Evolutionary conservation across 495 filamentous ascomycete species (phyloP).

Genomic region (Pseudoneurospora amorphoporcata): DNA sequence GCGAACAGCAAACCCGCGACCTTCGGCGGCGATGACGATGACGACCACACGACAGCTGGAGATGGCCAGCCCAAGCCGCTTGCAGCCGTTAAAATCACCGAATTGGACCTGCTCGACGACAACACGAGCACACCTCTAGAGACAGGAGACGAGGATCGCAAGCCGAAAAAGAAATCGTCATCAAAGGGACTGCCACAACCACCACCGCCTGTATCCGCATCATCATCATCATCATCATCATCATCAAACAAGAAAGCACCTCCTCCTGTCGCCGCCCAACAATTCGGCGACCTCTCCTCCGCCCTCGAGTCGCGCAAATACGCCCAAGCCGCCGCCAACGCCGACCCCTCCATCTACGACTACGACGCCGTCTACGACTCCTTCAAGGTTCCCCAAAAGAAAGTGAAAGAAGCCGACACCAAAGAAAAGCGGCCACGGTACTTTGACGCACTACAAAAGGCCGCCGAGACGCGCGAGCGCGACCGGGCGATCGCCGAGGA

Average conservation of each 20-base stretch:
- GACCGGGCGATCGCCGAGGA: constrained; percentile 83
- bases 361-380: constrained; percentile 67
- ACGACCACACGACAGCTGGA: constrained; percentile 8
- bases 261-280: not conserved
- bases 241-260: not conserved
- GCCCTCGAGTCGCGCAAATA: constrained; percentile 44
- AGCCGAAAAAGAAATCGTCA: not conserved
- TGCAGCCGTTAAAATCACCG: constrained; percentile 12
- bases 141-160: not conserved
- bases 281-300: constrained; percentile 46
- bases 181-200: constrained; percentile 28
- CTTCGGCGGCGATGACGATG: constrained; percentile 19
- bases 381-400: constrained; percentile 36
- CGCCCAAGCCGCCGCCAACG: constrained; percentile 42
- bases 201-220: constrained; percentile 5
- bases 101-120: constrained; percentile 10
- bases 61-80: constrained; percentile 6
- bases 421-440: constrained; percentile 61
- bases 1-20: constrained; percentile 13
- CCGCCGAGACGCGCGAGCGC: constrained; percentile 78
- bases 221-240: not conserved
- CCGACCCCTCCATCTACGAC: constrained; percentile 64
- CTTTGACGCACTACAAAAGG: constrained; percentile 68
- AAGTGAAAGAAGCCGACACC: constrained; percentile 27
- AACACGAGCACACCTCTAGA: not conserved